Conservation (phyloP, 2,329 filamentous ascomycete species). For the Aspergillus novofumigatus region DNA sequence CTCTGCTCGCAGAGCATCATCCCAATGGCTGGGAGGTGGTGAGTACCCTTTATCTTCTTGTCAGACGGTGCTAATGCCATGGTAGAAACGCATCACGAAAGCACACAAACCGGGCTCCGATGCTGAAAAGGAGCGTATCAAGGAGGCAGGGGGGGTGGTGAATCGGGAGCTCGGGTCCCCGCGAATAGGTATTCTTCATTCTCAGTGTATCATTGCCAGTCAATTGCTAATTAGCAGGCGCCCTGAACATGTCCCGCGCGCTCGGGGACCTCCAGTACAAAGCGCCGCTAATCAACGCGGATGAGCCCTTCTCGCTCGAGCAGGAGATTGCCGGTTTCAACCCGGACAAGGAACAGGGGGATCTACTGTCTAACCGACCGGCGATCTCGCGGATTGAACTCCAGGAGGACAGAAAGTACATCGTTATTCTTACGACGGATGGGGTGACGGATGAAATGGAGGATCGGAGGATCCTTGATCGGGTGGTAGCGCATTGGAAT, state of each 20-base stretch:
- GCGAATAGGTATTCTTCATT: conserved; percentile 1
- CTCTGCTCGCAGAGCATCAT: conserved; percentile 1
- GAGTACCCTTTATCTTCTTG: neutral
- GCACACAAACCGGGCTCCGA: conserved; percentile 4
- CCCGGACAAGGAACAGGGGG: neutral
- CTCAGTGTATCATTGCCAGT: neutral
- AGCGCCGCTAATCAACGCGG: conserved; percentile 3
- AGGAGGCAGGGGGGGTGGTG: conserved; percentile 3
- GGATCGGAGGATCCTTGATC: conserved; percentile 1
- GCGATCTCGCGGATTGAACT: conserved; percentile 1
- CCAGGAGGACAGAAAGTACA: neutral
- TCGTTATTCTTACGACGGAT: conserved; percentile 6
- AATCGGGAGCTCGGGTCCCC: conserved; percentile 1
- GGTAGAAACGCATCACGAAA: conserved; percentile 2
- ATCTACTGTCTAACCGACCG: conserved; percentile 3
- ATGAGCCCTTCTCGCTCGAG: neutral
- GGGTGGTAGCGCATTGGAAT: neutral
- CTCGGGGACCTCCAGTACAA: conserved; percentile 11
- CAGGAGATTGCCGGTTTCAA: neutral
- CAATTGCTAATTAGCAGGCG: neutral
- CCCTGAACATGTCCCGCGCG: conserved; percentile 11
- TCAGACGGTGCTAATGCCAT: neutral
- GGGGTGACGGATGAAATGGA: conserved; percentile 6
- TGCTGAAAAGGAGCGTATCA: conserved; percentile 3
- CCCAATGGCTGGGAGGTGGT: neutral